Base-by-base conservation (phyloP, 805 yeast species). In the Zygoascus tannicola region DNA sequence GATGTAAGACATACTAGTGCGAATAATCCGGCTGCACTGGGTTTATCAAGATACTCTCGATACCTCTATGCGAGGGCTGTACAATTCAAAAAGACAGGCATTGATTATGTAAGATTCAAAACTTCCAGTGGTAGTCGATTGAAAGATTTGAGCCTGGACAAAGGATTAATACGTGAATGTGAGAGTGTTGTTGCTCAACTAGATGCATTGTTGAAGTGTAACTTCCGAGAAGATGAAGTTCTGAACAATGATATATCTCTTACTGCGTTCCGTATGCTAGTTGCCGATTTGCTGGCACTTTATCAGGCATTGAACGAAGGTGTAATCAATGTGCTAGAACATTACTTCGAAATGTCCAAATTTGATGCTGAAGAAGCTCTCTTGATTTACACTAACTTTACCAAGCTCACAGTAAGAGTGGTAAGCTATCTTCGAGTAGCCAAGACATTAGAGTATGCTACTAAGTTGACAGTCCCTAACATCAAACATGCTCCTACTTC, bases 401-500 rank as follows among this genome's bases (percentile, higher is more conserved):
- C 87, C 33, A 81, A 78, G 47, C 78, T 86, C 58, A 92, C 97
- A 2, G 79, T 80, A 43, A 81, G 79, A 57, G 97, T 90, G 7
- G 92, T 92, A 22, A 81, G 80, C 53, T 92, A 83, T 62, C 71
- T 92, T 56, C 78, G 94, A 55, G 78, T 82, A 14, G 98, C 97
- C 3, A 90, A 92, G 58, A 86, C 82, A 60, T 69, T 85, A 51
- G 95, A 85, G 63, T 76, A 79, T 57, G 76, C 87, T 10, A 87
- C 97, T 2, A 87, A 87, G 56, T 68, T 90, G 51, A 88, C 81
- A 56, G 95, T 92, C 28, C 98, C 98, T 32, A 88, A 95, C 12
- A 88, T 92, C 49, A 85, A 85, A 59, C 98, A 92, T 64, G 97
- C 97, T 1, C 97, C 97, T 19, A 88, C 97, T 2, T 92, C 95